Evolutionary conservation across 176 grass and related monocot genomes (phyloP).

Genomic region (Oryza coarctata): DNA sequence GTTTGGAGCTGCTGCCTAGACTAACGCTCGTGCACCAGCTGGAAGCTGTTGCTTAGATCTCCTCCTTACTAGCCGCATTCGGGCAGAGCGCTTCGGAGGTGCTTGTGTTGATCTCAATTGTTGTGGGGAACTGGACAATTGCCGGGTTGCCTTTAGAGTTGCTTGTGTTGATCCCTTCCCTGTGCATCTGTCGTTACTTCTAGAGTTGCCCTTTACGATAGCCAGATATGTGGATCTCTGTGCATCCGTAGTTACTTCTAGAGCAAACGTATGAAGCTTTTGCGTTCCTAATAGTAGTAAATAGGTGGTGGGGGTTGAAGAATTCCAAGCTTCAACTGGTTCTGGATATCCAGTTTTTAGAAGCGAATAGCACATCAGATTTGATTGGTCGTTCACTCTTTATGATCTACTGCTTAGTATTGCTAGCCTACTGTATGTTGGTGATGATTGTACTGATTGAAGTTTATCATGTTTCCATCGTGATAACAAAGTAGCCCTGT

Average conservation of each 20-base stretch:
- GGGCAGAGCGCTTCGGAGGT: not conserved
- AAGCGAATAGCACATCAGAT: not conserved
- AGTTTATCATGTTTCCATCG: not conserved
- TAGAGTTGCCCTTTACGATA: not conserved
- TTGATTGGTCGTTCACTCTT: not conserved
- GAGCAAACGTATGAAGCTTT: conserved; percentile 8
- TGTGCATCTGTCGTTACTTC: too few species aligned
- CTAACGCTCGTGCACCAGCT: not conserved
- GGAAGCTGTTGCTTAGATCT: conserved; percentile 13
- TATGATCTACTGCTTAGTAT: not conserved
- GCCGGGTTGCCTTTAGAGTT: not conserved
- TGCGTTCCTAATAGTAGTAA: not conserved
- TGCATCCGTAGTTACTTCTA: not conserved
- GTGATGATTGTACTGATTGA: not conserved
- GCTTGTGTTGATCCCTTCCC: too few species aligned
- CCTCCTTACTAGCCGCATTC: conserved; percentile 13
- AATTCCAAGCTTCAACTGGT: not conserved
- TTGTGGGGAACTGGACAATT: not conserved
- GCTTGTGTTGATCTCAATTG: conserved; percentile 13
- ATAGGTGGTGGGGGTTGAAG: not conserved
- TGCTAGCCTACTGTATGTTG: not conserved
- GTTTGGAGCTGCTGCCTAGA: not conserved
- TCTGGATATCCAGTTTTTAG: not conserved
- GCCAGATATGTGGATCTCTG: not conserved
- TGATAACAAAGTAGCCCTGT: too few species aligned